Evolutionary conservation across 2,329 filamentous ascomycete species (phyloP).

Genomic region (Cladophialophora psammophila): DNA sequence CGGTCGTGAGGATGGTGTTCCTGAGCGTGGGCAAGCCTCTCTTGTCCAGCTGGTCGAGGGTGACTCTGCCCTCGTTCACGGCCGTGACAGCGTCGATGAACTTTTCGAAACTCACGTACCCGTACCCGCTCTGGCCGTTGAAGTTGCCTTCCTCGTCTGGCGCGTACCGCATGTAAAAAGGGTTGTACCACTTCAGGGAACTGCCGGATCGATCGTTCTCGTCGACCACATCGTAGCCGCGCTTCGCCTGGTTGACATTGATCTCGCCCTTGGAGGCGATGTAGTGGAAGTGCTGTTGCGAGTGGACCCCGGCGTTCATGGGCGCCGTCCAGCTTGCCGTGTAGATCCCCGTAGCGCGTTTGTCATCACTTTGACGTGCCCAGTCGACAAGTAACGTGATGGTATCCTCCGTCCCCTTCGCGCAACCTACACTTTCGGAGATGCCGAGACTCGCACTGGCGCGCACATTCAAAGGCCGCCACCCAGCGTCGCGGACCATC

Average conservation of each 20-base stretch:
- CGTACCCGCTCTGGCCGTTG: conserved; percentile 87
- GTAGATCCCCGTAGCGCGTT: conserved; percentile 85
- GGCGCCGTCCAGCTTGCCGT: conserved; percentile 95
- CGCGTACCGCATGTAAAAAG: conserved; percentile 94
- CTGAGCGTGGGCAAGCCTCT: conserved; percentile 82
- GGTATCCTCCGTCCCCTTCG: conserved; percentile 84
- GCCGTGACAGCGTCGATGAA: conserved; percentile 86
- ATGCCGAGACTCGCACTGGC: conserved; percentile 80
- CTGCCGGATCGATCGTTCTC: conserved; percentile 56
- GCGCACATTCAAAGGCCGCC: conserved; percentile 79
- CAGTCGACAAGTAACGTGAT: conserved; percentile 91
- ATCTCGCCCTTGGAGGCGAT: conserved; percentile 85
- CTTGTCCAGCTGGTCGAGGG: conserved; percentile 77
- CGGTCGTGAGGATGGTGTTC: conserved; percentile 91
- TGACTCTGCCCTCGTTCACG: conserved; percentile 76
- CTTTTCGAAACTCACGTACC: conserved; percentile 94
- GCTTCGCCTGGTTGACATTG: conserved; percentile 89
- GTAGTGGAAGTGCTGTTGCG: conserved; percentile 97
- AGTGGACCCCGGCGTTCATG: conserved; percentile 91
- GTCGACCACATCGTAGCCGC: conserved; percentile 94
- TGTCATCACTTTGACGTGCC: conserved; percentile 62
- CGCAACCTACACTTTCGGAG: conserved; percentile 79
- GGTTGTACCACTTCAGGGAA: conserved; percentile 82
- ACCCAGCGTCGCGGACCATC: conserved; percentile 84
- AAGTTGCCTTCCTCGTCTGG: conserved; percentile 96